These are phyloP conservation scores for Paramarasmius palmivorus DNA, from an alignment of 1,284 basidiomycete species.

Conservation along the genomic window DNA sequence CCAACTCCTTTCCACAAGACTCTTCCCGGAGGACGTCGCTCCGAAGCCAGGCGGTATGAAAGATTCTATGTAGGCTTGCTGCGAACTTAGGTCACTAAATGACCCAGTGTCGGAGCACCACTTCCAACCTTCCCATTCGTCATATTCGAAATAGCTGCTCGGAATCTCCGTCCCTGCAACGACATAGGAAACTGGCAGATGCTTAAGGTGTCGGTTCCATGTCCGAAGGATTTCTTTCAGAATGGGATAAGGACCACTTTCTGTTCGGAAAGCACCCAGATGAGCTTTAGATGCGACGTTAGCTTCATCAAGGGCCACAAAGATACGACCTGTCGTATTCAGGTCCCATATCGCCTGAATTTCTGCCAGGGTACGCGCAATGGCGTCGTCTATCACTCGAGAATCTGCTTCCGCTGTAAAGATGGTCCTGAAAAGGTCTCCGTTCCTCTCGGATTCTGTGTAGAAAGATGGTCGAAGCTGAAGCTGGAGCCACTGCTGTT, in stretches of 20 bases:
- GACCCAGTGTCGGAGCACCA: slow-evolving; percentile 14
- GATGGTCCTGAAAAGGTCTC: not conserved
- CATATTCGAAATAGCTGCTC: not conserved
- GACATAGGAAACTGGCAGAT: slow-evolving; percentile 5
- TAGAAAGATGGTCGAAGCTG: not conserved
- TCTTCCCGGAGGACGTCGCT: not conserved
- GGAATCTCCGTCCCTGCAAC: slow-evolving; percentile 13
- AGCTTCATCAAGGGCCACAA: slow-evolving; percentile 10
- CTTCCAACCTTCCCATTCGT: slow-evolving; percentile 6
- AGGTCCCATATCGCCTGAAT: not conserved
- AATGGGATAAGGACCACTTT: slow-evolving; percentile 1
- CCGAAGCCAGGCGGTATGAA: slow-evolving; percentile 6
- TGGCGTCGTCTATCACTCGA: slow-evolving; percentile 3
- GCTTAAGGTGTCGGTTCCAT: not conserved
- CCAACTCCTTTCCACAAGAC: slow-evolving; percentile 8
- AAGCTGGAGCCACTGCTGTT: slow-evolving; percentile 13
- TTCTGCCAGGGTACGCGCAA: not conserved
- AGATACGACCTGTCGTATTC: not conserved
- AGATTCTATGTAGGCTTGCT: slow-evolving; percentile 1
- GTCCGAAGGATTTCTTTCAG: slow-evolving; percentile 10
- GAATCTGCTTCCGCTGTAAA: not conserved
- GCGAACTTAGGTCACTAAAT: slow-evolving; percentile 4
- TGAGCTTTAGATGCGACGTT: slow-evolving; percentile 3
- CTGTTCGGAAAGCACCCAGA: not conserved
- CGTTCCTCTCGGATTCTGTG: no score